Percentiles rank a stretch among this genome's conserved stretches.
Evolutionary conservation across 257 asterid genomes (phyloP).

Genomic region (Solanum etuberosum): DNA sequence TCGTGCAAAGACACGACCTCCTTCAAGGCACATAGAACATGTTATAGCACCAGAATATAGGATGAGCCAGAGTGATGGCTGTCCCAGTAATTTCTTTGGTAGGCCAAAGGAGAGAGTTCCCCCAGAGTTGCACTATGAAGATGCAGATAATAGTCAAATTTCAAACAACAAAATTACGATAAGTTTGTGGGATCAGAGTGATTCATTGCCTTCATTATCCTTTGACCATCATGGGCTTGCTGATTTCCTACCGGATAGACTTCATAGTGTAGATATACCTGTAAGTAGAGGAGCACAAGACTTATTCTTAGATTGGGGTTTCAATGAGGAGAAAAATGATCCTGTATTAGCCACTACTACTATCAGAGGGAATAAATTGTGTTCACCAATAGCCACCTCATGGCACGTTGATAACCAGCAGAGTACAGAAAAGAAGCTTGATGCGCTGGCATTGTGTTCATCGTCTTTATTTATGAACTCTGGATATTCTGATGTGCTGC

Average conservation of each 20-base stretch:
- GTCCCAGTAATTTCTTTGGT: conserved; percentile 16
- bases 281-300: conserved; percentile 19
- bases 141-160: conserved; percentile 7
- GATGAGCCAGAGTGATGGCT: conserved; percentile 11
- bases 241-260: conserved; percentile 23
- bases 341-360: conserved; percentile 6
- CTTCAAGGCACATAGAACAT: conserved; percentile 15
- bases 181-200: conserved; percentile 14
- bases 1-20: conserved; percentile 20
- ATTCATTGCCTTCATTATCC: conserved; percentile 21
- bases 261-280: conserved; percentile 14
- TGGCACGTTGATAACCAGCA: conserved; percentile 19
- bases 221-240: conserved; percentile 14
- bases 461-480: conserved; percentile 18
- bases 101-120: conserved; percentile 15
- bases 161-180: conserved; percentile 5
- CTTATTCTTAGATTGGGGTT: conserved; percentile 39
- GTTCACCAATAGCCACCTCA: conserved; percentile 17
- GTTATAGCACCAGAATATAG: neutral
- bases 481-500: conserved; percentile 11
- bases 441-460: conserved; percentile 9
- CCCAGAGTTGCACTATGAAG: conserved; percentile 16
- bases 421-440: conserved; percentile 12
- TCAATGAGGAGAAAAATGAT: conserved; percentile 12
- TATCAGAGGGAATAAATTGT: neutral